These are phyloP conservation scores for Danielia reshetovae DNA, from an alignment of 805 yeast genomes.

Conservation along the genomic window DNA sequence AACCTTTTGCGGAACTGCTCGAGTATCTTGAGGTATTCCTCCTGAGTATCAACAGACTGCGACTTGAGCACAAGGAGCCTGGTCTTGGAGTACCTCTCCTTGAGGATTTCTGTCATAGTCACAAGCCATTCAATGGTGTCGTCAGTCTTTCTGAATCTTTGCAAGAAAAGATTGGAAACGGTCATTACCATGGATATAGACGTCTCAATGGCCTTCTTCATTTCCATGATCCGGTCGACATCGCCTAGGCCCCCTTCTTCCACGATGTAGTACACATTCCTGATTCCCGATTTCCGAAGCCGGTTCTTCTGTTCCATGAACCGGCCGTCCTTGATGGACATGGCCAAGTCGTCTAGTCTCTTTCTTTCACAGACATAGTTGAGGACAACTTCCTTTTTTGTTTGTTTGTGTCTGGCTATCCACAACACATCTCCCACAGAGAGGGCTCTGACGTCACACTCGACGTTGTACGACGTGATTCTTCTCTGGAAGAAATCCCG, in stretches of 20 bases:
- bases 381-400: constrained; percentile 62
- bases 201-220: constrained; percentile 69
- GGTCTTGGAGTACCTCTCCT: constrained; percentile 32
- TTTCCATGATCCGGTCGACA: constrained; percentile 28
- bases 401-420: constrained; percentile 67
- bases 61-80: constrained; percentile 51
- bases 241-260: constrained; percentile 65
- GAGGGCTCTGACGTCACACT: constrained; percentile 52
- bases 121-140: constrained; percentile 64
- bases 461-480: constrained; percentile 45
- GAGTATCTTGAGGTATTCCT: constrained; percentile 44
- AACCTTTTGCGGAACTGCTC: constrained; percentile 43
- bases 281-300: constrained; percentile 63
- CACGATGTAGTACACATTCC: constrained; percentile 67
- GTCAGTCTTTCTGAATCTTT: constrained; percentile 66
- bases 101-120: constrained; percentile 44
- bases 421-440: constrained; percentile 86
- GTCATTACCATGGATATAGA: constrained; percentile 69
- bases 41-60: constrained; percentile 43
- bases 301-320: constrained; percentile 84
- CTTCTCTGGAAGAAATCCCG: constrained; percentile 65
- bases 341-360: constrained; percentile 78
- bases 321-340: constrained; percentile 83
- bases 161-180: constrained; percentile 61
- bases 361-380: constrained; percentile 89